Conservation (phyloP, 495 filamentous ascomycete genomes). For the Staphylotrichum tortipilum region DNA sequence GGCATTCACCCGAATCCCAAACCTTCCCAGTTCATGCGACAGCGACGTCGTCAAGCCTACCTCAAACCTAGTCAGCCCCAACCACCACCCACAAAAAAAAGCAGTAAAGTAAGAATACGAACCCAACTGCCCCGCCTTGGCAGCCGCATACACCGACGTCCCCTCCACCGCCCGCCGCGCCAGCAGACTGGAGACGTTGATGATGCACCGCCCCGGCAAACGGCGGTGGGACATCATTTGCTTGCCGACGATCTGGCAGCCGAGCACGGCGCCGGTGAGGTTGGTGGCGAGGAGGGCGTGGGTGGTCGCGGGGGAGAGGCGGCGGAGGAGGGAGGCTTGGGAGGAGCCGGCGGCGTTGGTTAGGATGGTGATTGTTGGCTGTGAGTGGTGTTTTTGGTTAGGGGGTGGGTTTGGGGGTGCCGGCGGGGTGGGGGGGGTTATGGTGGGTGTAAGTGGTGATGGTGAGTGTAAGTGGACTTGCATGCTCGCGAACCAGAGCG, state of each 20-base stretch:
- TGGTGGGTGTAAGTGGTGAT: too few relatives aligned
- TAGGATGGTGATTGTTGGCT: constrained; percentile 50
- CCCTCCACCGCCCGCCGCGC: constrained; percentile 55
- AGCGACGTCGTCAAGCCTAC: constrained; percentile 60
- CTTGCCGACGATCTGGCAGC: constrained; percentile 48
- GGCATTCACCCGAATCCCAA: constrained; percentile 62
- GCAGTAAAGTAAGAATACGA: constrained; percentile 1
- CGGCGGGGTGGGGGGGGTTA: too few relatives aligned
- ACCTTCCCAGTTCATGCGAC: constrained; percentile 51
- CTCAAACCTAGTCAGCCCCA: too few relatives aligned
- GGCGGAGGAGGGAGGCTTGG: constrained; percentile 49
- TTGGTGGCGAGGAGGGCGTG: constrained; percentile 55
- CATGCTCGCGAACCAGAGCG: not conserved
- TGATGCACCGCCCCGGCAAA: constrained; percentile 52
- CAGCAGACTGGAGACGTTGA: constrained; percentile 71
- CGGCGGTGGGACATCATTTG: constrained; percentile 29
- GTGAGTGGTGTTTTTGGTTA: too few relatives aligned
- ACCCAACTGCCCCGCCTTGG: constrained; percentile 72
- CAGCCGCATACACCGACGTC: constrained; percentile 64
- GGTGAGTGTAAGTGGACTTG: not conserved
- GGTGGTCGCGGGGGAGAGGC: constrained; percentile 31
- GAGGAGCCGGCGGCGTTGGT: constrained; percentile 70
- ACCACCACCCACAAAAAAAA: too few relatives aligned
- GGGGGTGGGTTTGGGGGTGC: too few relatives aligned
- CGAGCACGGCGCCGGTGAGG: constrained; percentile 59